Percentiles rank a stretch among this genome's conserved stretches.
These are phyloP conservation scores for Trichosporon sp. DNA, from an alignment of 1,284 basidiomycete species.

Conservation along the genomic window DNA sequence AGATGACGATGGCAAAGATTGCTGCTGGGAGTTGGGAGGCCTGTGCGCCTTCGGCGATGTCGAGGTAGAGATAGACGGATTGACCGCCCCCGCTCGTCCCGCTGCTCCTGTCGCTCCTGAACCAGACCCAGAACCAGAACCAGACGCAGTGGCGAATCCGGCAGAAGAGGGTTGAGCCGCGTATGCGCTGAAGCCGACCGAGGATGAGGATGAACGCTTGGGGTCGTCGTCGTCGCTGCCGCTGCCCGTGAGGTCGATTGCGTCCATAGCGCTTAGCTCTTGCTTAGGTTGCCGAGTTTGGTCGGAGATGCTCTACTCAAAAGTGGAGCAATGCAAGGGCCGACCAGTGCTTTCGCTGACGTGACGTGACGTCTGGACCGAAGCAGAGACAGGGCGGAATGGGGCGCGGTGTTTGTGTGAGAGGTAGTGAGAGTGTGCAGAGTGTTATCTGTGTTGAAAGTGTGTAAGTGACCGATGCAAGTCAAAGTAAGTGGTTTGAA, in stretches of 20 bases:
- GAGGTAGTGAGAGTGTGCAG: too few relatives aligned
- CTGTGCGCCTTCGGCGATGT: not conserved
- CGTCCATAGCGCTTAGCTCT: not conserved
- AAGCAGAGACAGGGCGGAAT: too few relatives aligned
- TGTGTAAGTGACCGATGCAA: too few relatives aligned
- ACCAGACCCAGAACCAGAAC: too few relatives aligned
- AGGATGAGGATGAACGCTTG: not conserved
- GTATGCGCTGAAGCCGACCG: not conserved
- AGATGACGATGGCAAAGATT: not conserved
- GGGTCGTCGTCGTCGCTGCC: not conserved
- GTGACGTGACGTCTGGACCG: too few relatives aligned
- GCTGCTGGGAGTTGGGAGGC: not conserved
- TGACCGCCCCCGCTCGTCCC: not conserved
- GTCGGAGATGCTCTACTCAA: too few relatives aligned
- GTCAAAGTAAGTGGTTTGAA: too few relatives aligned
- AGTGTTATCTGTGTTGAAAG: too few relatives aligned
- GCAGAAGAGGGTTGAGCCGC: not conserved
- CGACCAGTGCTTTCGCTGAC: too few relatives aligned
- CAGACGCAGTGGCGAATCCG: not conserved
- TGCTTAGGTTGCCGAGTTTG: too few relatives aligned
- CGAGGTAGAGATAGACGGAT: not conserved
- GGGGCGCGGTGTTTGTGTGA: too few relatives aligned
- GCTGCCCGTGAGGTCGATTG: not conserved
- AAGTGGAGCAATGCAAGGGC: too few relatives aligned
- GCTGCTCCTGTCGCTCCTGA: not conserved